Base-by-base conservation (phyloP, 1,284 basidiomycete species). In the Ganoderma leucocontextum region DNA sequence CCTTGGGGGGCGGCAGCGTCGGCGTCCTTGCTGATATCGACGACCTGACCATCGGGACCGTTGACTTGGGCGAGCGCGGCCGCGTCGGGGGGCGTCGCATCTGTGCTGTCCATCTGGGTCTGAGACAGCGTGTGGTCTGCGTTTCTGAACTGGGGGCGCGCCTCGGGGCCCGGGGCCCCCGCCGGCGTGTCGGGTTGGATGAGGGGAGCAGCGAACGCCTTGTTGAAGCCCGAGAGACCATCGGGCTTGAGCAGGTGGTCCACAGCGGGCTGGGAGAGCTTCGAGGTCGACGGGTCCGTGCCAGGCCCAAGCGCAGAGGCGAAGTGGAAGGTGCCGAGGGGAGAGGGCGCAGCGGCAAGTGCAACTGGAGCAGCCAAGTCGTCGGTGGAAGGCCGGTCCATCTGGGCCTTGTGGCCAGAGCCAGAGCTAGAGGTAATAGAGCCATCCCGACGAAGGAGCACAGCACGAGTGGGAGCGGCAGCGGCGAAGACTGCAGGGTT, bases 231-330 rank as follows among this genome's bases (percentile, higher is more conserved):
- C 25, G 29, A 15, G 13, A 67, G 60, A n/a, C 65, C 1, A 17
- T 70, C 47, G 13, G 69, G 68, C 35, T 66, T 29, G 47, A 66
- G 58, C 33, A 69, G 67, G 33, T 38, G 33, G 55, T 64, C 57
- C 49, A 60, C 2, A 41, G 22, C 47, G 5, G 64, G 17, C 8
- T 64, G 44, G 4, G 44, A 47, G n/a, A 9, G 29, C 17, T 0
- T 17, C 19, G 42, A 44, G 42, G 47, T 13, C 4, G 47, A 25
- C 22, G 47, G 12, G 22, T 25, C 47, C n/a, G 9, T 29, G 33
- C 38, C 13, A 13, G 63, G 53, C 25, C 61, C 29, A 29, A n/a
- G n/a, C n/a, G n/a, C 17, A 12, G 60, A 41, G 19, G 55, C 35
- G 17, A 9, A 8, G 35, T 19, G 35, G 58, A 41, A 6, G 36